A percentile compares a stretch with the other conserved stretches of the same genome.
phyloP scores from a whole-genome alignment of 352 stramenopile species.

The Phytophthora constricta region DNA sequence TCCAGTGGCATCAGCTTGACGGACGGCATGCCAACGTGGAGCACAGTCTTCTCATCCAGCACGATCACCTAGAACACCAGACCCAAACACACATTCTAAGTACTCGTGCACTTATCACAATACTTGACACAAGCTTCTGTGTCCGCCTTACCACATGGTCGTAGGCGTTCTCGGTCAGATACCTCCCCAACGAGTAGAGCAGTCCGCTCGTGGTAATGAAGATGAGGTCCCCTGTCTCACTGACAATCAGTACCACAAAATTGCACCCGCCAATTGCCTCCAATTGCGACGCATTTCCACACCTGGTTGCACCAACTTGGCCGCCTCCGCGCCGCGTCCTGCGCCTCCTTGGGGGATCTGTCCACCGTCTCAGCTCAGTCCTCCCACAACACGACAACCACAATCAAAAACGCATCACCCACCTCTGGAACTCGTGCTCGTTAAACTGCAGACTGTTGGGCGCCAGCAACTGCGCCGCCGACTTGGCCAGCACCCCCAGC shows the following conservation, averaged over 20 bases:
- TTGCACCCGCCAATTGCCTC: background rate
- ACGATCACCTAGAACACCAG: constrained; percentile 68
- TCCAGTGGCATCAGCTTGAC: constrained; percentile 68
- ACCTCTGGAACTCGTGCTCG: constrained; percentile 79
- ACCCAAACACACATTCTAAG: constrained; percentile 2
- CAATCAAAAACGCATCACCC: background rate
- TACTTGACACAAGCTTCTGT: background rate
- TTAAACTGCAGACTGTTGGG: constrained; percentile 82
- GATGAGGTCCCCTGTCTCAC: constrained; percentile 66
- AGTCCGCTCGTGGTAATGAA: constrained; percentile 82
- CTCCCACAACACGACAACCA: background rate
- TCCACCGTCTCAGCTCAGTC: background rate
- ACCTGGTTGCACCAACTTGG: constrained; percentile 73
- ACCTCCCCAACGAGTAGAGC: constrained; percentile 71
- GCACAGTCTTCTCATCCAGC: constrained; percentile 62
- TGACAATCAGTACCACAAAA: constrained; percentile 7
- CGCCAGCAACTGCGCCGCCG: constrained; percentile 58
- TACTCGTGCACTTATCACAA: background rate
- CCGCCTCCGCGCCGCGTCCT: constrained; percentile 64
- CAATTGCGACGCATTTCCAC: background rate
- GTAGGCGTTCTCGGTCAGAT: constrained; percentile 70
- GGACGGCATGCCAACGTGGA: constrained; percentile 70
- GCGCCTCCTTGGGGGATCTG: constrained; percentile 66
- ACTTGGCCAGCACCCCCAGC: constrained; percentile 46
- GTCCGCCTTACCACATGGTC: constrained; percentile 75